Evolutionary conservation across 1,284 basidiomycete genomes (phyloP).

Genomic region (Papiliotrema nemorosa): DNA sequence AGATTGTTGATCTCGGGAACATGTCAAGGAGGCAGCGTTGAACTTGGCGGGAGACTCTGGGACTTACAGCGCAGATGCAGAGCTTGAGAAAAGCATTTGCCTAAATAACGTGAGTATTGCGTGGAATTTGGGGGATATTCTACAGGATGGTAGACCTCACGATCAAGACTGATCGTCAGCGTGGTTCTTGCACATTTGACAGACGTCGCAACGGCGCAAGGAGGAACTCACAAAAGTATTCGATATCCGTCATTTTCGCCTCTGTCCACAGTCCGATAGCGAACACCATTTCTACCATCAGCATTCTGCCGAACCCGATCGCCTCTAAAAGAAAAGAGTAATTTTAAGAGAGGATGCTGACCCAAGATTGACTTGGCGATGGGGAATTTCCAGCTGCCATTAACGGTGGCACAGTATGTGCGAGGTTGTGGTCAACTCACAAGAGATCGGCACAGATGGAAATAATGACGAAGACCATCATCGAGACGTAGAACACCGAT

Average conservation of each 20-base stretch:
- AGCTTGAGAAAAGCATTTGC: constrained; percentile 36
- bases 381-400: constrained; percentile 1
- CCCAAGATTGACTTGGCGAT: constrained; percentile 14
- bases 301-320: neutral
- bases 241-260: constrained; percentile 7
- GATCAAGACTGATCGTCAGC: constrained; percentile 15
- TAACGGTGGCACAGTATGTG: no score
- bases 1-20: neutral
- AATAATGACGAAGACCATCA: constrained; percentile 26
- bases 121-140: neutral
- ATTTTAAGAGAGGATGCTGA: neutral
- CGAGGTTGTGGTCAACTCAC: constrained; percentile 11
- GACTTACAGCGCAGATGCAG: constrained; percentile 29
- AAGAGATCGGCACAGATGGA: constrained; percentile 25
- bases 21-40: neutral
- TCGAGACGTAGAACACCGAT: constrained; percentile 23
- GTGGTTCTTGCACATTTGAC: neutral
- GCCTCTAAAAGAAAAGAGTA: no score
- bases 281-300: constrained; percentile 16
- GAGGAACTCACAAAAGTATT: constrained; percentile 21
- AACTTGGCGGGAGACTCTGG: neutral
- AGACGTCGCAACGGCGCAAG: neutral
- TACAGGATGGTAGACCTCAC: constrained; percentile 4
- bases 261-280: constrained; percentile 18
- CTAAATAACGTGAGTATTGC: neutral